Evolutionary conservation across 2,329 filamentous ascomycete species (phyloP).

Genomic region (Malbranchea cinnamomea): DNA sequence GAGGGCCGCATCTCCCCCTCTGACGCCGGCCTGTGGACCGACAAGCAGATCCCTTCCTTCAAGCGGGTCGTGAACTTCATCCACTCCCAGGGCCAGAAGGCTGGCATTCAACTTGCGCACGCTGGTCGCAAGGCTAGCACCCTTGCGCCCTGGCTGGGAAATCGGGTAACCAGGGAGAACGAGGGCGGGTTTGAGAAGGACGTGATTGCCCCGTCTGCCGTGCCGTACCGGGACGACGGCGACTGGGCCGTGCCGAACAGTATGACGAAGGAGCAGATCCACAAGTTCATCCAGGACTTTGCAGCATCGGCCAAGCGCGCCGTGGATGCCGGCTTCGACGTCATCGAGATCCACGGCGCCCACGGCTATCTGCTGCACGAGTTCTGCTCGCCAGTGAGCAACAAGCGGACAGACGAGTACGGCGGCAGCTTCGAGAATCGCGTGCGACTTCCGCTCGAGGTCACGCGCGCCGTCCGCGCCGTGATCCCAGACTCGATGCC

Average conservation of each 20-base stretch:
- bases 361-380: slow-evolving; percentile 62
- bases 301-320: slow-evolving; percentile 44
- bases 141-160: slow-evolving; percentile 47
- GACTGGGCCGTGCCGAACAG: slow-evolving; percentile 41
- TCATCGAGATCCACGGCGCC: slow-evolving; percentile 66
- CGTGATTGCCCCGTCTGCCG: slow-evolving; percentile 42
- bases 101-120: slow-evolving; percentile 63
- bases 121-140: slow-evolving; percentile 55
- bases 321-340: slow-evolving; percentile 56
- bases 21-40: slow-evolving; percentile 68
- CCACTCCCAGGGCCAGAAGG: slow-evolving; percentile 58
- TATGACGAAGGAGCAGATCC: slow-evolving; percentile 55
- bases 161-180: slow-evolving; percentile 40
- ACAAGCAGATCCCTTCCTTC: slow-evolving; percentile 70
- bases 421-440: slow-evolving; percentile 47
- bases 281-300: slow-evolving; percentile 47
- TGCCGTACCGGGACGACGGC: slow-evolving; percentile 40
- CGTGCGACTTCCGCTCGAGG: slow-evolving; percentile 50
- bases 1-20: slow-evolving; percentile 69
- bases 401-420: slow-evolving; percentile 47
- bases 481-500: slow-evolving; percentile 54
- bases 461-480: slow-evolving; percentile 46
- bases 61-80: slow-evolving; percentile 60
- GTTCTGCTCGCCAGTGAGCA: slow-evolving; percentile 57
- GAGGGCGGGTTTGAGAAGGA: slow-evolving; percentile 41